Base-by-base conservation (phyloP, 1,139 yeast genomes). In the Taphrina deformans region DNA sequence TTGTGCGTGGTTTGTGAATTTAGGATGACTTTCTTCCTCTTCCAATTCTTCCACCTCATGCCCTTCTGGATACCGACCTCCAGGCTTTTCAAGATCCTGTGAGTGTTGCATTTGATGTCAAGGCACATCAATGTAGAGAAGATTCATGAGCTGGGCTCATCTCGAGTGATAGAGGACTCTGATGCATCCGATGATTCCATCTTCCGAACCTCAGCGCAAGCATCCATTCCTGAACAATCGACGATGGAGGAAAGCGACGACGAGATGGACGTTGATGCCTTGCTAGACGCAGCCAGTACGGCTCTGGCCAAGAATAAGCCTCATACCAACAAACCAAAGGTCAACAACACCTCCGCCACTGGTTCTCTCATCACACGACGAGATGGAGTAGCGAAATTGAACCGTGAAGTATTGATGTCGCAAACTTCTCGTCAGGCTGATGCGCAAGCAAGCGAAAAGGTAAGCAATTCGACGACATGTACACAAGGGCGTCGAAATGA, bases 301-400 rank as follows among this genome's bases (percentile, higher is more conserved):
- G 31, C 51, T 0, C 33, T 64, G 31, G 18, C 40, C 10, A 50
- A 38, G 55, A 35, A 26, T 14, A 26, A 33, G 27, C 14, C 33
- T 14, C 31, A n/a, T 12, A 3, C 40, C 18, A 26, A 10, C 35
- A 48, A 48, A 18, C 4, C n/a, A 10, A 12, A 26, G 35, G 75
- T 76, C 1, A 73, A 71, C 65, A 65, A 74, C n/a, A 71, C 69
- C 27, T 63, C 71, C 2, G 35, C 33, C n/a, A 14, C 53, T 24
- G 35, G 21, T 27, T 48, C 53, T n/a, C 55, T 45, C 62, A 50
- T 56, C 52, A 55, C 29, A 52, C 51, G 51, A 50, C 33, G 41
- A 10, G 24, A 63, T 14, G 70, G 69, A 16, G 67, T 67, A 14
- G 64, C 66, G 9, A 65, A 62, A 40, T 58, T 67, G 18, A 67